These are phyloP conservation scores for Penicillium sumatraense DNA, from an alignment of 2,329 filamentous ascomycete genomes.

Conservation along the genomic window DNA sequence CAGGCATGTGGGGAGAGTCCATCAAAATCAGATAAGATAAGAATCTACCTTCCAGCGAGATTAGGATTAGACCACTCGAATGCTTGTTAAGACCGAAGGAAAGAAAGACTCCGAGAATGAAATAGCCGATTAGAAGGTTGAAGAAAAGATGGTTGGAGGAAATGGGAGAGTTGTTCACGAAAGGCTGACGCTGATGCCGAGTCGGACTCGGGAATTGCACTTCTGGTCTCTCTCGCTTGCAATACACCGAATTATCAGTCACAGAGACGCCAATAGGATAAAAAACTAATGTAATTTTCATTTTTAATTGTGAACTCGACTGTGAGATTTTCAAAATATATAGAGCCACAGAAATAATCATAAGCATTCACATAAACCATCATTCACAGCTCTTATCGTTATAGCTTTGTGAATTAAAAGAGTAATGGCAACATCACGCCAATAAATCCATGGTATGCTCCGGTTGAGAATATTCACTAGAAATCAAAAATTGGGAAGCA, in stretches of 20 bases:
- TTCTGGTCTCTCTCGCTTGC: constrained; percentile 24
- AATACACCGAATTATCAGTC: constrained; percentile 33
- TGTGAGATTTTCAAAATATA: too few relatives aligned
- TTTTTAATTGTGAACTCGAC: too few relatives aligned
- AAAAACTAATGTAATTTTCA: too few relatives aligned
- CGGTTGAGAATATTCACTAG: too few relatives aligned
- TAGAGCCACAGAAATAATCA: too few relatives aligned
- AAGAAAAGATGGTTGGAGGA: background rate
- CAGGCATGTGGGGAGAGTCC: constrained; percentile 22
- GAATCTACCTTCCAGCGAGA: background rate
- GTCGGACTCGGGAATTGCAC: constrained; percentile 22
- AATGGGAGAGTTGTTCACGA: background rate
- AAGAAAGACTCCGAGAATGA: background rate
- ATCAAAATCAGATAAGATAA: background rate
- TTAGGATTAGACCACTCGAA: background rate
- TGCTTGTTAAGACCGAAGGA: background rate
- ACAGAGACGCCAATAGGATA: too few relatives aligned
- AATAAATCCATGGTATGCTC: too few relatives aligned
- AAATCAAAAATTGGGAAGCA: too few relatives aligned
- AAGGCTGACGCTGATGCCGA: background rate
- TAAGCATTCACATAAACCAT: too few relatives aligned
- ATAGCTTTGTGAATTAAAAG: too few relatives aligned
- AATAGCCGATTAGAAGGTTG: background rate
- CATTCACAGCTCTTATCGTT: too few relatives aligned
- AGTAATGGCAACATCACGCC: too few relatives aligned